Conservation (phyloP, 495 filamentous ascomycete species). For the Arthonia radiata region DNA sequence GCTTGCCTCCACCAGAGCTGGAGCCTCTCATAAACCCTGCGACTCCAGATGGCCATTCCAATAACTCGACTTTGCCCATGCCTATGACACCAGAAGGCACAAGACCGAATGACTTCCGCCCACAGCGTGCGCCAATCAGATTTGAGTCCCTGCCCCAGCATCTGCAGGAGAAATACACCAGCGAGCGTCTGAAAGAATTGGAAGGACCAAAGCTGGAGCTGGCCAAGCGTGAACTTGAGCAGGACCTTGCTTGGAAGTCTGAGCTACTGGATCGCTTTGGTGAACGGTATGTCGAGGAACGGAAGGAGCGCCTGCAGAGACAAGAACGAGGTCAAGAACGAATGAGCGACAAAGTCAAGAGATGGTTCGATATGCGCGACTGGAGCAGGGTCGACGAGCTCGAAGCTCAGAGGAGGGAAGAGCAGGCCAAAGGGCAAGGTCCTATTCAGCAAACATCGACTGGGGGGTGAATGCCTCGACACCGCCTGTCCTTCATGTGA, state of each 20-base stretch:
- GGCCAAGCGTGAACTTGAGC: slow-evolving; percentile 11
- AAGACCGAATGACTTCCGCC: too few relatives aligned
- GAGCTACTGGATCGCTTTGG: slow-evolving; percentile 9
- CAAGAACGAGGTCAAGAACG: slow-evolving; percentile 13
- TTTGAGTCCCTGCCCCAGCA: slow-evolving; percentile 5
- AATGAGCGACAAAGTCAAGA: slow-evolving; percentile 14
- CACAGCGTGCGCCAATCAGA: background rate
- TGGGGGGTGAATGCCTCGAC: too few relatives aligned
- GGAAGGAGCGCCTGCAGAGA: slow-evolving; percentile 9
- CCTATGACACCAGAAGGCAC: slow-evolving; percentile 1
- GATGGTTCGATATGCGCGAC: too few relatives aligned
- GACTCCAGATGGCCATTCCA: too few relatives aligned
- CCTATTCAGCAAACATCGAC: too few relatives aligned
- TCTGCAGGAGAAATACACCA: slow-evolving; percentile 7
- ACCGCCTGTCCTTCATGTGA: too few relatives aligned
- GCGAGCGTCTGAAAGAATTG: slow-evolving; percentile 9
- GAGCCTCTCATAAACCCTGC: slow-evolving; percentile 7
- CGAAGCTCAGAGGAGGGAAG: too few relatives aligned
- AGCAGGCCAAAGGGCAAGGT: too few relatives aligned
- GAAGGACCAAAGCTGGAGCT: slow-evolving; percentile 9
- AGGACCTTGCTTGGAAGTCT: slow-evolving; percentile 8
- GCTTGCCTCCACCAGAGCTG: slow-evolving; percentile 7
- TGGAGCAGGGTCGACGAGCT: too few relatives aligned
- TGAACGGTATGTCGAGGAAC: slow-evolving; percentile 9
- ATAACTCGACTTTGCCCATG: background rate